A percentile compares a stretch with the other conserved stretches of the same genome.
Conservation (phyloP, 306 rosid genomes). For the Arachis stenosperma region DNA sequence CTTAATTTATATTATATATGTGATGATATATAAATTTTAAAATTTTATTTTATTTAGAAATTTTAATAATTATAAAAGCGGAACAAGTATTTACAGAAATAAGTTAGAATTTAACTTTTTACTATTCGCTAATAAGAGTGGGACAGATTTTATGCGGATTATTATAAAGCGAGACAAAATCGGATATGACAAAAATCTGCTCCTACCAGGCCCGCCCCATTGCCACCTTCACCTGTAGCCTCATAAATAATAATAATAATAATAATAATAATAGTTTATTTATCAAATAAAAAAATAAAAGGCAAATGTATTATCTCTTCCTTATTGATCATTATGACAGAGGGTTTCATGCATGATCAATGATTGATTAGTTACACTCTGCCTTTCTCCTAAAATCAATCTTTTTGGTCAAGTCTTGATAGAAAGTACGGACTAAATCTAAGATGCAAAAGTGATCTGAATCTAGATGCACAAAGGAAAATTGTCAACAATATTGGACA, state of each 20-base stretch:
- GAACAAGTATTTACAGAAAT: too few relatives aligned
- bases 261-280: neutral
- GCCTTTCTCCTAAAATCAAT: slow-evolving; percentile 23
- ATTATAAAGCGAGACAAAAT: too few relatives aligned
- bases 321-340: slow-evolving; percentile 15
- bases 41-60: too few relatives aligned
- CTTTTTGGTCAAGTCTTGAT: neutral
- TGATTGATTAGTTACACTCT: slow-evolving; percentile 34
- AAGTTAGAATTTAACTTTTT: too few relatives aligned
- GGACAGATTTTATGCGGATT: too few relatives aligned
- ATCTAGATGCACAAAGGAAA: neutral
- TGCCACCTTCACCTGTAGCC: neutral
- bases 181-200: too few relatives aligned
- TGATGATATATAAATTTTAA: too few relatives aligned
- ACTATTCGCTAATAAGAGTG: too few relatives aligned
- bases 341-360: neutral
- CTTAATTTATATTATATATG: too few relatives aligned
- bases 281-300: neutral
- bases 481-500: too few relatives aligned
- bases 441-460: neutral
- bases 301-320: neutral
- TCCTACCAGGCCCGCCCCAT: too few relatives aligned
- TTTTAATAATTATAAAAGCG: too few relatives aligned
- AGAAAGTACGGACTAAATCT: neutral
- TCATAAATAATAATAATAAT: neutral